Base-by-base conservation (phyloP, 495 filamentous ascomycete species). In the Aspergillus nanangensis region DNA sequence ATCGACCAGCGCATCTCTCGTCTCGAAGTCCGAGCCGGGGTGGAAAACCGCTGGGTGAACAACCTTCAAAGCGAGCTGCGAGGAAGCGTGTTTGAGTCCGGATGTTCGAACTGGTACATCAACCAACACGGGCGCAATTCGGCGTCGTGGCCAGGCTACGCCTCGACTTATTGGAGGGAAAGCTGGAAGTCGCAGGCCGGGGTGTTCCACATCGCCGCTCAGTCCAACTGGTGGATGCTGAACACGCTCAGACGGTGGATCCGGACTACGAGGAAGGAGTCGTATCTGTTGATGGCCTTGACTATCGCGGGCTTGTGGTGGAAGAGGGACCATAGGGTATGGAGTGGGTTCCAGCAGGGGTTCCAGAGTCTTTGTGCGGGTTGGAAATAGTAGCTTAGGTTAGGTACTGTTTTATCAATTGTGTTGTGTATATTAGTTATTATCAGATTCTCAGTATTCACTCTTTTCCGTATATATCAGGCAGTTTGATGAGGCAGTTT, bases 71-170 rank as follows among this genome's bases (percentile, higher is more conserved):
- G 56, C 40, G 53, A 62, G 13, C 47, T 79, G 31, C 72, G 69
- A 43, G 56, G 65, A 1, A 75, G 60, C 8, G 70, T 80, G 0
- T 79, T 65, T 57, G 61, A 54, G 32, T 70, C 69, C 5, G 75
- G 72, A 3, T 80, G 77, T 51, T 55, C 50, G 14, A 76, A 64
- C 47, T 80, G 77, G 77, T 80, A 79, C 48, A 69, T 68, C 50
- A 61, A 58, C 44, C 57, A 63, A 4, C 58, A 65, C 29, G 76
- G 72, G 0, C 76, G 77, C 65, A 79, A 80, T 44, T 64, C 70
- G 3, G 73, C 70, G 3, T 62, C 62, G 15, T 78, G 76, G 58
- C 77, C 77, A 13, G 57, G 54, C 5, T 52, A 49, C 15, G 61
- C 61, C 2, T 44, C 39, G 0, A 31, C 51, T 3, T 61, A 51